Percentiles rank a stretch among this genome's conserved stretches.
Evolutionary conservation across 2,329 filamentous ascomycete genomes (phyloP).

Genomic region (Rhexocercosporidium sp.): DNA sequence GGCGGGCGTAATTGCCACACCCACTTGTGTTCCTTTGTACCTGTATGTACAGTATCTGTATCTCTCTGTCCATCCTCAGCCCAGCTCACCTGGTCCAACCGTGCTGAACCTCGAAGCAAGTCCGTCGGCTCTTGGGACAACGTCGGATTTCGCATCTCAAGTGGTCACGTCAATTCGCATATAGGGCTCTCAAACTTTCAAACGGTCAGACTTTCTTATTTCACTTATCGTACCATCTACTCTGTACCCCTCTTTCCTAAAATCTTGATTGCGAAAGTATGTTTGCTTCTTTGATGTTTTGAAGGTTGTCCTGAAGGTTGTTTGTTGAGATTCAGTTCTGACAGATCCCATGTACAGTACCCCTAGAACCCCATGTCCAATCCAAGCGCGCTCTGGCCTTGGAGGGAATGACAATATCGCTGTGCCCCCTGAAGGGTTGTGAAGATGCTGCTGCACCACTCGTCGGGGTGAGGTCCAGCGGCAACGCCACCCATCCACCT

Average conservation of each 20-base stretch:
- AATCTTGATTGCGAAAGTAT: neutral
- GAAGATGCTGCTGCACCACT: neutral
- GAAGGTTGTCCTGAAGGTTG: neutral
- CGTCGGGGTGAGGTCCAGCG: neutral
- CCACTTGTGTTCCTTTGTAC: constrained; percentile 1
- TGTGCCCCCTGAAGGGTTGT: constrained; percentile 5
- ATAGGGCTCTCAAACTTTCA: neutral
- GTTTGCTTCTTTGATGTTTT: neutral
- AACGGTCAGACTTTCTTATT: too few species aligned
- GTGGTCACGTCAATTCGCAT: neutral
- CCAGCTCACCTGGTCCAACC: neutral
- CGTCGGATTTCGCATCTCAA: neutral
- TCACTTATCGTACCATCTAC: neutral
- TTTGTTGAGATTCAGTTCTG: neutral
- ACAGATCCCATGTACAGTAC: neutral
- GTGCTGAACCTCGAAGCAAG: neutral
- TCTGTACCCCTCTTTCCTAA: neutral
- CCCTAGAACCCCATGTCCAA: constrained; percentile 13
- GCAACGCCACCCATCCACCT: neutral
- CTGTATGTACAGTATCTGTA: neutral
- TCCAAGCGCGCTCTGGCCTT: constrained; percentile 4
- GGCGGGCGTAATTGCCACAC: neutral
- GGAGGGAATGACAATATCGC: neutral
- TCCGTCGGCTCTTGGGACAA: neutral
- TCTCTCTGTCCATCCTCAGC: neutral